Conservation (phyloP, 1,139 yeast genomes). For the Diutina mesorugosa region DNA sequence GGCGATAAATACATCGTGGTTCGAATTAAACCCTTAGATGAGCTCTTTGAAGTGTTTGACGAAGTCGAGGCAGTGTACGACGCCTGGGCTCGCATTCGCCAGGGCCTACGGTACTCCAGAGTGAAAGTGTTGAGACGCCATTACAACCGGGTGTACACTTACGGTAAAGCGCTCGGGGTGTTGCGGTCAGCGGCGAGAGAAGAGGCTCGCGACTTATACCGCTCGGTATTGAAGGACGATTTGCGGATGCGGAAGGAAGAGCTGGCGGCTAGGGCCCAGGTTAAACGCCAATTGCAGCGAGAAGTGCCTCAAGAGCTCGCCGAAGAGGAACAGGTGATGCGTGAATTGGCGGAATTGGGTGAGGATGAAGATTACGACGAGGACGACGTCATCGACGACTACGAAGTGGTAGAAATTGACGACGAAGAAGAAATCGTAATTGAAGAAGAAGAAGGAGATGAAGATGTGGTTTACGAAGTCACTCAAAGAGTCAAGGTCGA, state of each 20-base stretch:
- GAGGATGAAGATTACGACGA: background rate
- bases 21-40: background rate
- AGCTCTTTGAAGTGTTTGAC: background rate
- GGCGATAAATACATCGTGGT: background rate
- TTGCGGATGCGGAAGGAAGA: background rate
- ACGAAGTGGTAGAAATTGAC: too few species aligned
- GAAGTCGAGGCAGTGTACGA: background rate
- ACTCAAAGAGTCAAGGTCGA: background rate
- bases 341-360: background rate
- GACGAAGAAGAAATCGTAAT: background rate
- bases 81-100: background rate
- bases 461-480: background rate
- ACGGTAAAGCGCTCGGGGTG: background rate
- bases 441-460: background rate
- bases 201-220: background rate
- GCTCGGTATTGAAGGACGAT: background rate
- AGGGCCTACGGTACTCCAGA: background rate
- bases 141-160: constrained; percentile 1
- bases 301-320: background rate
- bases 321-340: background rate
- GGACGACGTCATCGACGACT: background rate
- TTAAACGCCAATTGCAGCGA: background rate
- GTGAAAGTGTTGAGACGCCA: background rate
- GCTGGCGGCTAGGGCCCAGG: background rate
- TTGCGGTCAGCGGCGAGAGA: background rate